Evolutionary conservation across 2,329 filamentous ascomycete genomes (phyloP).

Genomic region (Venturiaceae sp.): DNA sequence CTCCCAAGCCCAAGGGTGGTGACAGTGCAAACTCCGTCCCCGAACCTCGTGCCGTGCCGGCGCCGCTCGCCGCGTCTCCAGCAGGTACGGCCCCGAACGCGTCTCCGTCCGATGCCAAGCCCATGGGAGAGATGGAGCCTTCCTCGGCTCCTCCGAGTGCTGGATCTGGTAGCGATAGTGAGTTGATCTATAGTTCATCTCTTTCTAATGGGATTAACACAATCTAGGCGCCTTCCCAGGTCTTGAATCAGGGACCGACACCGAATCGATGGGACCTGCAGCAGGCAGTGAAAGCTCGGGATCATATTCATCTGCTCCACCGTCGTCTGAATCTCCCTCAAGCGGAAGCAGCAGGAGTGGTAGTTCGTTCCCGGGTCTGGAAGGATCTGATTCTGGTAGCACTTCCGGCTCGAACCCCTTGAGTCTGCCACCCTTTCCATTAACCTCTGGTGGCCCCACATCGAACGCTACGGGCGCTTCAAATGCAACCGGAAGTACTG

Average conservation of each 20-base stretch:
- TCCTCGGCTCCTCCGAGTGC: neutral
- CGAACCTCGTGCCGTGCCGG: neutral
- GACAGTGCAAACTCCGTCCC: no score
- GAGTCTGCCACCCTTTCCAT: neutral
- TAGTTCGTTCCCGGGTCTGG: neutral
- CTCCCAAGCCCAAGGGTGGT: neutral
- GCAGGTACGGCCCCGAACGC: neutral
- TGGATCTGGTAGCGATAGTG: neutral
- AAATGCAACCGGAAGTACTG: neutral
- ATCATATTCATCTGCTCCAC: neutral
- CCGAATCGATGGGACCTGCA: no score
- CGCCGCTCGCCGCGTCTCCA: neutral
- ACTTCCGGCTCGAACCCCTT: neutral
- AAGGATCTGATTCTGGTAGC: neutral
- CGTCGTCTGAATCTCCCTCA: neutral
- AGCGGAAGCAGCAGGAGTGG: neutral
- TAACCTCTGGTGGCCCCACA: neutral
- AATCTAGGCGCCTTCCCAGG: neutral
- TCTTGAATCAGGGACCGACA: neutral
- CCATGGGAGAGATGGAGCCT: neutral
- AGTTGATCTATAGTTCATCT: neutral
- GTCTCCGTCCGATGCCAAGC: neutral
- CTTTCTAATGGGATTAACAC: neutral
- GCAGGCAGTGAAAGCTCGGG: neutral
- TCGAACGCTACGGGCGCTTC: no score